phyloP scores from a whole-genome alignment of 1,284 basidiomycete species.

The Ceratobasidium sp. region DNA sequence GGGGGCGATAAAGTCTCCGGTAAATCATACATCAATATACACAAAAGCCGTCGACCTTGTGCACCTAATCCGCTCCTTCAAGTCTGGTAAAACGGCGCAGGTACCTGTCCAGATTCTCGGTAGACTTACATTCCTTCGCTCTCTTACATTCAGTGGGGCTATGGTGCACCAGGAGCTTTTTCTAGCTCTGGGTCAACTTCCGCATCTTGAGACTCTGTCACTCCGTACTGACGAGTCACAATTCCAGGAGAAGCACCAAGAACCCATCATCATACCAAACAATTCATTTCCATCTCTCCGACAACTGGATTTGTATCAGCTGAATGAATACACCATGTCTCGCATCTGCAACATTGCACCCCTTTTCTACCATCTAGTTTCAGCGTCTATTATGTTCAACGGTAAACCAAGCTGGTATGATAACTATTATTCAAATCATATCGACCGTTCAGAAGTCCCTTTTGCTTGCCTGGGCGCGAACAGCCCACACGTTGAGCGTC shows the following conservation, averaged over 20 bases:
- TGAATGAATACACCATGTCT: neutral
- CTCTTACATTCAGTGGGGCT: neutral
- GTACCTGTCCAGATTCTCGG: too few species aligned
- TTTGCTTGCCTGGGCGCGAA: neutral
- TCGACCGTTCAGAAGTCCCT: neutral
- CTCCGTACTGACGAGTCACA: neutral
- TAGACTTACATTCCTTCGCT: neutral
- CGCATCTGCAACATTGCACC: neutral
- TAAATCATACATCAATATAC: too few species aligned
- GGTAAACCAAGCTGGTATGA: too few species aligned
- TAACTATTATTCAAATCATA: neutral
- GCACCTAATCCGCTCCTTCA: neutral
- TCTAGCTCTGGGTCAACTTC: neutral
- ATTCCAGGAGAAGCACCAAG: neutral
- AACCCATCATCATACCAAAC: neutral
- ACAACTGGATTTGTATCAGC: neutral
- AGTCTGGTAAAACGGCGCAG: neutral
- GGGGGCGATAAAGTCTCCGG: too few species aligned
- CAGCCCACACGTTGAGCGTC: neutral
- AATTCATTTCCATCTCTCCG: neutral
- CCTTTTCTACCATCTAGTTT: neutral
- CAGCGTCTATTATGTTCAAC: neutral
- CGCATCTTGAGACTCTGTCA: conserved; percentile 2
- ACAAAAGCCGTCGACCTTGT: too few species aligned
- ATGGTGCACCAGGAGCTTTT: neutral